A percentile compares a stretch with the other conserved stretches of the same genome.
Conservation (phyloP, 2,329 filamentous ascomycete genomes). For the Penicillium sp. region DNA sequence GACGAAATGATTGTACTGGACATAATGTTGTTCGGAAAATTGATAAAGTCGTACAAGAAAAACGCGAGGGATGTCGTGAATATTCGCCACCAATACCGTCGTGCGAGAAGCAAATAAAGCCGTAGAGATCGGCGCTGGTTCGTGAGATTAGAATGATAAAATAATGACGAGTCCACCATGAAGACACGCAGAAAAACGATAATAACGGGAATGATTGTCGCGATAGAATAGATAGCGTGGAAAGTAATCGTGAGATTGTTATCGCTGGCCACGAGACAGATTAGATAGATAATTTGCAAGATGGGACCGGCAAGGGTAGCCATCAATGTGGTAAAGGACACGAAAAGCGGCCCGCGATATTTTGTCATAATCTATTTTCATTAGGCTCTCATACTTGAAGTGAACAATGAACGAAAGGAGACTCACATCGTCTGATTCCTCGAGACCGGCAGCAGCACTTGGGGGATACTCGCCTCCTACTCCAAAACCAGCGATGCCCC, state of each 20-base stretch:
- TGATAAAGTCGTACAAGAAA: conserved; percentile 38
- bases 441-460: conserved; percentile 35
- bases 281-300: conserved; percentile 35
- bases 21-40: conserved; percentile 38
- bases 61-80: conserved; percentile 33
- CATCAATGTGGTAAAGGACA: conserved; percentile 35
- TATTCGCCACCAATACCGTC: conserved; percentile 27
- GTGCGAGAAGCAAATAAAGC: conserved; percentile 24
- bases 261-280: conserved; percentile 32
- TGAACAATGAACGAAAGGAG: background rate
- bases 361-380: conserved; percentile 17
- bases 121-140: conserved; percentile 20
- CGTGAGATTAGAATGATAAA: conserved; percentile 32
- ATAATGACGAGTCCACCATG: conserved; percentile 34
- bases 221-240: conserved; percentile 31
- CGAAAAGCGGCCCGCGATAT: conserved; percentile 33
- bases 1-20: conserved; percentile 33
- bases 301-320: conserved; percentile 32
- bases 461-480: conserved; percentile 39
- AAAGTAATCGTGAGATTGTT: conserved; percentile 31
- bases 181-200: conserved; percentile 32
- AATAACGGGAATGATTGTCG: conserved; percentile 30
- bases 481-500: conserved; percentile 36
- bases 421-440: conserved; percentile 32
- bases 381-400: background rate